A percentile compares a stretch with the other conserved stretches of the same genome.
These are phyloP conservation scores for Rhypophila decipiens DNA, from an alignment of 495 filamentous ascomycete genomes.

Conservation along the genomic window DNA sequence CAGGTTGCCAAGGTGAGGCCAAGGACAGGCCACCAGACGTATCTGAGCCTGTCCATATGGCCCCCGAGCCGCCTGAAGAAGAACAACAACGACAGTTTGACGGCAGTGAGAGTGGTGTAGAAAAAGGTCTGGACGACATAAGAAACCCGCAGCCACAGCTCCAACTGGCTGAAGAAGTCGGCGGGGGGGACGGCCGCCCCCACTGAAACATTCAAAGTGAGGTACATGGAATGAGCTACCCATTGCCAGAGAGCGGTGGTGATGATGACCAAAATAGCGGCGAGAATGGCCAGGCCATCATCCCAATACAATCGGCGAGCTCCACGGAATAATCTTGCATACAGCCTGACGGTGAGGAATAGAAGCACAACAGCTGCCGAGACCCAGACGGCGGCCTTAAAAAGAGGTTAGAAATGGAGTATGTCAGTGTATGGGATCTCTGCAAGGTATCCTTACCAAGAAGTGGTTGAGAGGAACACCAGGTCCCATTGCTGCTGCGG, in stretches of 20 bases:
- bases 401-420: background rate
- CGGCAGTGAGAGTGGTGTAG: conserved; percentile 17
- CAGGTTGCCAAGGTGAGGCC: conserved; percentile 11
- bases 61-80: conserved; percentile 23
- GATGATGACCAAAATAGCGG: conserved; percentile 2
- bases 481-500: background rate
- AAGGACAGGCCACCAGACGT: conserved; percentile 17
- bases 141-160: background rate
- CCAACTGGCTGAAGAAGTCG: conserved; percentile 1
- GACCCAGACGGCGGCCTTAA: conserved; percentile 5
- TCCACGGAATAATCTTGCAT: background rate
- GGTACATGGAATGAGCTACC: conserved; percentile 3
- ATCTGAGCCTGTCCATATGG: conserved; percentile 10
- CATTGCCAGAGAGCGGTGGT: conserved; percentile 5
- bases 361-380: background rate
- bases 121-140: conserved; percentile 14
- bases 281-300: conserved; percentile 7
- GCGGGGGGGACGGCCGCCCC: background rate
- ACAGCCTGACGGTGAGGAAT: conserved; percentile 3
- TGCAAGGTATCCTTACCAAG: background rate
- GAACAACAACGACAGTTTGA: conserved; percentile 24
- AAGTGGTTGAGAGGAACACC: background rate
- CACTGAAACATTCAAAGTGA: background rate
- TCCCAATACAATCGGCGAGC: conserved; percentile 9
- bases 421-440: background rate